Percentiles rank a stretch among this genome's conserved stretches.
Conservation (phyloP, 192 early-diverging fungal species). For the Backusella macrospora region DNA sequence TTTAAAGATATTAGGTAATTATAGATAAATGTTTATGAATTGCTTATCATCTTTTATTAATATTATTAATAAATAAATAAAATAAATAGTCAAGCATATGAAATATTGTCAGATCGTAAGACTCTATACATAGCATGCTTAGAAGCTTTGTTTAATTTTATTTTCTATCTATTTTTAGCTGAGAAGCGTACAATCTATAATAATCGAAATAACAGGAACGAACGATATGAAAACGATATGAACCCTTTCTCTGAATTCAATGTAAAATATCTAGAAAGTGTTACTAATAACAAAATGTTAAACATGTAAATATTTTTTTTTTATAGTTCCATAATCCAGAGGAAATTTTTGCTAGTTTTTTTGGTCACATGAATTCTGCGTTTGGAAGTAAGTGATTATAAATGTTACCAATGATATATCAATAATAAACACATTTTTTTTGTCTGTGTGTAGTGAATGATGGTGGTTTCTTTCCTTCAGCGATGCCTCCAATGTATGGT, state of each 20-base stretch:
- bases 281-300: background rate
- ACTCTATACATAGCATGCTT: background rate
- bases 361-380: constrained; percentile 18
- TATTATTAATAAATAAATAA: background rate
- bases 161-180: constrained; percentile 11
- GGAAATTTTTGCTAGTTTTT: constrained; percentile 13
- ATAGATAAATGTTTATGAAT: background rate
- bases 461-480: background rate
- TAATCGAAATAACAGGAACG: background rate
- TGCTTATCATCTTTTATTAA: background rate
- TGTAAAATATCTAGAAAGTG: background rate
- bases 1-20: constrained; percentile 21
- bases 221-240: background rate
- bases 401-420: background rate
- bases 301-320: background rate
- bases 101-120: constrained; percentile 22
- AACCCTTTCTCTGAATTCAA: constrained; percentile 15
- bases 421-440: background rate
- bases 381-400: constrained; percentile 9
- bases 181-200: constrained; percentile 14
- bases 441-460: background rate
- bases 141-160: background rate
- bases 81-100: constrained; percentile 22
- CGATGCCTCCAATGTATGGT: constrained; percentile 10
- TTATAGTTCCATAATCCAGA: constrained; percentile 14